Percentiles rank a stretch among this genome's conserved stretches.
phyloP scores from a whole-genome alignment of 331 rosid species.

The Rosa hybrid region DNA sequence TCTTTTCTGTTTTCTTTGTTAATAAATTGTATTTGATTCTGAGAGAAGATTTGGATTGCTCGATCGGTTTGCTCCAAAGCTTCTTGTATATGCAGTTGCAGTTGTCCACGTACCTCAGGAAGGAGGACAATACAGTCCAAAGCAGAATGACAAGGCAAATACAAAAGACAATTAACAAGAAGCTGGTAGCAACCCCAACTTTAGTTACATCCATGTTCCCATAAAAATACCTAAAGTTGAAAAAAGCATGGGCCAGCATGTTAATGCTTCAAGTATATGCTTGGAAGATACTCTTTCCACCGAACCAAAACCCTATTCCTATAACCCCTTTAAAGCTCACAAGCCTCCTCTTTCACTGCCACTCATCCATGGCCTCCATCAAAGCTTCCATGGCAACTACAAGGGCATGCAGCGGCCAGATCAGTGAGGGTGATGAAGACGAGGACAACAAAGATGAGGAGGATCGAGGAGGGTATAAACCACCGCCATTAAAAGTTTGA shows the following conservation, averaged over 20 bases:
- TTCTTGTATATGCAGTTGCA: not conserved
- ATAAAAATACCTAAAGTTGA: constrained; percentile 26
- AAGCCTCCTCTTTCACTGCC: not conserved
- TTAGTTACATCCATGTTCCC: constrained; percentile 12
- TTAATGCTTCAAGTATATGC: constrained; percentile 50
- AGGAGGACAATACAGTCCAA: constrained; percentile 8
- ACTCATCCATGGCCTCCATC: constrained; percentile 27
- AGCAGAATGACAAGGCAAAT: constrained; percentile 20
- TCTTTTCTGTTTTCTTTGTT: not conserved
- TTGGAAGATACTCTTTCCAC: constrained; percentile 41
- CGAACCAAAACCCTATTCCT: not conserved
- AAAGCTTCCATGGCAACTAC: constrained; percentile 15
- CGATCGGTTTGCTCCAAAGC: not conserved
- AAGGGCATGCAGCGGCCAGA: not conserved
- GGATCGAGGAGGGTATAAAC: not conserved
- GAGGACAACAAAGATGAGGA: not conserved
- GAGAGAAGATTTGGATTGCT: not conserved
- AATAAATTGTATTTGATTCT: not conserved
- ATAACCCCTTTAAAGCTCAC: constrained; percentile 20
- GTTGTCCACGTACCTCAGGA: not conserved
- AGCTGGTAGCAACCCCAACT: not conserved
- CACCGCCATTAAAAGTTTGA: constrained; percentile 21
- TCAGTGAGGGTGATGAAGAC: constrained; percentile 9
- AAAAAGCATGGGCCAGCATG: constrained; percentile 28
- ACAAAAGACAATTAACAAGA: constrained; percentile 4